A percentile compares a stretch with the other conserved stretches of the same genome.
phyloP scores from a whole-genome alignment of 305 asterid species.

The Fraxinus greggii region DNA sequence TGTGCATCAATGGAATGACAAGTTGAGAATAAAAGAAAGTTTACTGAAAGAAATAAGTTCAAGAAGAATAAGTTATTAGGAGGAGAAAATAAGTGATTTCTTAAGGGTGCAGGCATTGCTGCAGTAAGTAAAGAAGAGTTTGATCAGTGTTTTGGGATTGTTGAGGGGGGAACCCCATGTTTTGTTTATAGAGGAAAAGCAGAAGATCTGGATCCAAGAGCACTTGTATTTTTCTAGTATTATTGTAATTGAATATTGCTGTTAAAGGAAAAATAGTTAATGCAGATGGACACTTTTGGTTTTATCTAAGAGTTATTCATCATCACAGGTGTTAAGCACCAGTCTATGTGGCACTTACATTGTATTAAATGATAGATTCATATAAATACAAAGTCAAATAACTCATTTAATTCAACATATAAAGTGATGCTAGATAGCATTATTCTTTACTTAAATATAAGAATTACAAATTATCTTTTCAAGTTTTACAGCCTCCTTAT shows the following conservation, averaged over 20 bases:
- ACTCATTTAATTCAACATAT: no score
- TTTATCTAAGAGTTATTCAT: constrained; percentile 13
- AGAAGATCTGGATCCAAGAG: constrained; percentile 79
- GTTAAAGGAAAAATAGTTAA: constrained; percentile 12
- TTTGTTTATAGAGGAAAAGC: constrained; percentile 68
- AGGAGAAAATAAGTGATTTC: constrained; percentile 28
- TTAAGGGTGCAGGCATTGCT: constrained; percentile 60
- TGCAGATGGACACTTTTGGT: constrained; percentile 22
- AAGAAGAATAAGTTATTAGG: constrained; percentile 22
- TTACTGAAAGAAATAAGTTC: constrained; percentile 19
- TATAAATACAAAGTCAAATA: no score
- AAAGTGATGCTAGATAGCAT: no score
- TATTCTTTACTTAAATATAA: neutral
- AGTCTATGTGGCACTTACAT: neutral
- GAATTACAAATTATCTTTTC: constrained; percentile 5
- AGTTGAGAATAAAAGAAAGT: constrained; percentile 36
- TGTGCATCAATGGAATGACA: constrained; percentile 60
- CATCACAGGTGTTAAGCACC: no score
- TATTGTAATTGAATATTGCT: constrained; percentile 30
- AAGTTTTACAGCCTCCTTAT: constrained; percentile 8
- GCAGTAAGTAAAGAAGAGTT: constrained; percentile 36
- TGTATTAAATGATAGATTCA: no score
- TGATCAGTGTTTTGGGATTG: constrained; percentile 56
- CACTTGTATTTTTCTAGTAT: constrained; percentile 56
- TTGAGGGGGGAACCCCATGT: constrained; percentile 61